phyloP scores from a whole-genome alignment of 495 filamentous ascomycete species.

The Penicillium turbatum region DNA sequence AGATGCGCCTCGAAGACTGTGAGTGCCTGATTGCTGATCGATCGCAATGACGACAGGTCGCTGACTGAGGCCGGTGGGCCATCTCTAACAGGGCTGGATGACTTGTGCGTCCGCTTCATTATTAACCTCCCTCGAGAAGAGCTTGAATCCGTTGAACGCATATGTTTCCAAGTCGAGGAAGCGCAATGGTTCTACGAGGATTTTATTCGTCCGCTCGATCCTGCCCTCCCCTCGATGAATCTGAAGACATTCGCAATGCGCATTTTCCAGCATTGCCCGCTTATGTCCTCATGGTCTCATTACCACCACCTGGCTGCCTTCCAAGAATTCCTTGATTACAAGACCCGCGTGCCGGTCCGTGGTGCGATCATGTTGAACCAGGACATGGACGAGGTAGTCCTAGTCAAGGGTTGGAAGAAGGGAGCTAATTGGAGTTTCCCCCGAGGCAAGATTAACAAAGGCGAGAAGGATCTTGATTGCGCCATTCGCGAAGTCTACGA shows the following conservation, averaged over 20 bases:
- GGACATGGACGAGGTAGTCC: conserved; percentile 81
- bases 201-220: conserved; percentile 89
- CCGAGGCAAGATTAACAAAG: conserved; percentile 93
- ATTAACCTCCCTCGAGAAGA: conserved; percentile 92
- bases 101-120: conserved; percentile 91
- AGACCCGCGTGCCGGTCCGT: conserved; percentile 86
- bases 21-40: conserved; percentile 33
- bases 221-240: conserved; percentile 74
- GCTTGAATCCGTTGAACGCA: conserved; percentile 80
- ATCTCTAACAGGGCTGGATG: conserved; percentile 72
- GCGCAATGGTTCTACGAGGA: conserved; percentile 99
- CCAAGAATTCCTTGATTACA: conserved; percentile 86
- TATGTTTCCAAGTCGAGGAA: conserved; percentile 97
- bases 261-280: conserved; percentile 89
- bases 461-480: conserved; percentile 87
- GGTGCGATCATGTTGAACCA: conserved; percentile 91
- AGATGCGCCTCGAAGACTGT: conserved; percentile 88
- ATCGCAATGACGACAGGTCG: conserved; percentile 1
- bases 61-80: conserved; percentile 9
- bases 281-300: conserved; percentile 73
- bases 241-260: conserved; percentile 77
- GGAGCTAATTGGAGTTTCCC: conserved; percentile 95
- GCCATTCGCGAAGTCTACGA: conserved; percentile 92
- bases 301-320: conserved; percentile 77
- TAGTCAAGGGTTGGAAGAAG: conserved; percentile 98